Conservation (phyloP, 768 basidiomycete genomes). For the Hygrophoropsis aurantiaca region DNA sequence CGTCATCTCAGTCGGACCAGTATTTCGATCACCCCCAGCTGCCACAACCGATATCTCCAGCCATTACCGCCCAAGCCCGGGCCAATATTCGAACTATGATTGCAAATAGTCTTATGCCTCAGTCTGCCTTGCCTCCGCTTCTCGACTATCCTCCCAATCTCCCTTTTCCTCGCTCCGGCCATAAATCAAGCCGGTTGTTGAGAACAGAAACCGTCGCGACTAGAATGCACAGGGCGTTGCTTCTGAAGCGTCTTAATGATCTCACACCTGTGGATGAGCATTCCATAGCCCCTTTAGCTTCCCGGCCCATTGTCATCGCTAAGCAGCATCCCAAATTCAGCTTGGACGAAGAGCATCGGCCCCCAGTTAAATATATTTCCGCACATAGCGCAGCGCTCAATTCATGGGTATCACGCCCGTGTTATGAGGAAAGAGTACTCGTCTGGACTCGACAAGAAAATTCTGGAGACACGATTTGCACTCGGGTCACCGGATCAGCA, state of each 20-base stretch:
- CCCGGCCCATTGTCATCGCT: slow-evolving; percentile 26
- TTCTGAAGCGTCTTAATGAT: slow-evolving; percentile 46
- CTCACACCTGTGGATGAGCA: slow-evolving; percentile 41
- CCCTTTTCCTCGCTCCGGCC: slow-evolving; percentile 60
- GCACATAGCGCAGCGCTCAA: slow-evolving; percentile 55
- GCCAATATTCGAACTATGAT: slow-evolving; percentile 44
- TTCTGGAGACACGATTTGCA: slow-evolving; percentile 32
- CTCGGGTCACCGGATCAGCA: slow-evolving; percentile 46
- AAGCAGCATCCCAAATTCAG: slow-evolving; percentile 26
- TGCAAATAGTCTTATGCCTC: slow-evolving; percentile 44
- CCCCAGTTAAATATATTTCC: slow-evolving; percentile 7
- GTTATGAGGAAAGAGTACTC: slow-evolving; percentile 70
- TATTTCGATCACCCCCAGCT: slow-evolving; percentile 20
- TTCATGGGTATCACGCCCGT: slow-evolving; percentile 70
- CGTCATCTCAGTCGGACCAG: slow-evolving; percentile 39
- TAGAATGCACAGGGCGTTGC: slow-evolving; percentile 48
- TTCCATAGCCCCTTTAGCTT: slow-evolving; percentile 46
- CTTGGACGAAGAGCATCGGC: slow-evolving; percentile 12
- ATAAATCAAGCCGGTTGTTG: slow-evolving; percentile 36
- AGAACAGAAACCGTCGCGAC: slow-evolving; percentile 41
- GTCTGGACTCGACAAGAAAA: slow-evolving; percentile 49
- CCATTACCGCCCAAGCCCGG: slow-evolving; percentile 30
- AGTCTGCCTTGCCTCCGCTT: slow-evolving; percentile 49
- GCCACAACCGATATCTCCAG: slow-evolving; percentile 17
- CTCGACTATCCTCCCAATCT: slow-evolving; percentile 32